These are phyloP conservation scores for Auricularia sp. DNA, from an alignment of 768 basidiomycete genomes.

Conservation along the genomic window DNA sequence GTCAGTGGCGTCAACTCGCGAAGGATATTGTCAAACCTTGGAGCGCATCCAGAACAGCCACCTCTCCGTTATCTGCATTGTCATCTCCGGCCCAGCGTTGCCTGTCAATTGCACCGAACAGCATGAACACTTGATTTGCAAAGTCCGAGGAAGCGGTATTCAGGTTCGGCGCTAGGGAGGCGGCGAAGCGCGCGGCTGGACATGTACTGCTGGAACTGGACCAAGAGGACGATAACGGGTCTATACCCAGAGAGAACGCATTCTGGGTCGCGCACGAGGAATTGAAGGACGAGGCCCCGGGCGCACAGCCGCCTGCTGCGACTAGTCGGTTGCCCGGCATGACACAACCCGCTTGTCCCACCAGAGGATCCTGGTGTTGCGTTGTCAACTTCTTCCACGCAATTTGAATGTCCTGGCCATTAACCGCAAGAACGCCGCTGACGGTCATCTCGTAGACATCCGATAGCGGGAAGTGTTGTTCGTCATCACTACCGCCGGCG, in stretches of 20 bases:
- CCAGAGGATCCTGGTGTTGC: constrained; percentile 24
- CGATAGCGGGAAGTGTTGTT: constrained; percentile 36
- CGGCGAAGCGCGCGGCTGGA: constrained; percentile 41
- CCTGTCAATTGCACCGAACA: constrained; percentile 57
- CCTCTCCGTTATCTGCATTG: constrained; percentile 56
- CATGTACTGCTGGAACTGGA: constrained; percentile 37
- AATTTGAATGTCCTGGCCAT: constrained; percentile 41
- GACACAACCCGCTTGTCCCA: constrained; percentile 50
- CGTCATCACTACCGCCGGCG: constrained; percentile 55
- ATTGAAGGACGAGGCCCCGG: constrained; percentile 22
- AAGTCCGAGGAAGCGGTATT: constrained; percentile 48
- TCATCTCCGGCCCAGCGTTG: constrained; percentile 58
- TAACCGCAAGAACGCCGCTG: constrained; percentile 62
- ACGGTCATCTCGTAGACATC: constrained; percentile 64
- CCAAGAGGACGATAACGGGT: constrained; percentile 14
- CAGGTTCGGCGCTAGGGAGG: constrained; percentile 50
- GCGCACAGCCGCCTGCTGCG: constrained; percentile 52
- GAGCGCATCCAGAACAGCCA: constrained; percentile 29
- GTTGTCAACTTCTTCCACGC: constrained; percentile 44
- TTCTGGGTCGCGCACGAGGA: constrained; percentile 48
- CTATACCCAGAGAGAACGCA: constrained; percentile 46
- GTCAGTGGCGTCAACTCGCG: not conserved
- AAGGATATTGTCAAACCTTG: constrained; percentile 16
- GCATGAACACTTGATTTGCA: constrained; percentile 51
- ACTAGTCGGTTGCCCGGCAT: constrained; percentile 38